Evolutionary conservation across 768 basidiomycete genomes (phyloP), one percentile per base, ranked within the genome.

Genomic region (Mrakia frigida): DNA sequence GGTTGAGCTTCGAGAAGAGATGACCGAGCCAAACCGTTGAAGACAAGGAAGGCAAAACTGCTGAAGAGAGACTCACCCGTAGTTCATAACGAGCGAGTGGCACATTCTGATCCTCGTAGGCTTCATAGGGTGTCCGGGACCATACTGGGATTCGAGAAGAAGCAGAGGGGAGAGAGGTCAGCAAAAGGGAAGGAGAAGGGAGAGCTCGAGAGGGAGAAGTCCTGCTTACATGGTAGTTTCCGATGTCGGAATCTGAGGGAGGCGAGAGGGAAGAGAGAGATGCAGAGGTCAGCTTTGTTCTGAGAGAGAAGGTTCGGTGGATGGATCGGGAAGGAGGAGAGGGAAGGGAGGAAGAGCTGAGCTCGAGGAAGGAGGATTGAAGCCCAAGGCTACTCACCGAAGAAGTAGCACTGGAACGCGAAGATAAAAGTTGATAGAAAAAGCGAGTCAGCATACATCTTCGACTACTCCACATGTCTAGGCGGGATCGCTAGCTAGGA

Each of bases 61-160:
- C 43, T 37, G 3, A 1, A 2, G n/a, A 25, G 5, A 16, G 56
- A 46, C 74, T 37, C 10, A 77, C 72, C 74, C 71, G 35, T 72
- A 72, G 85, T 98, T 99, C 97, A 99, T 99, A 74, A 99, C 97
- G 72, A 99, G 87, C 16, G 95, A 95, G 85, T 99, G 97, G 82
- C 95, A 98, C 97, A 99, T 99, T 80, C 96, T 90, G 86, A 98
- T 97, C 50, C 97, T 88, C 31, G 96, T 98, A 9, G 96, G 96
- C 82, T 81, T 81, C 80, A 81, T 81, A 90, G 94, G 93, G 83
- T 98, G 94, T 9, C 94, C 95, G 75, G 91, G 59, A 9, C 77
- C 77, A 78, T 78, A 78, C 77, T 78, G 70, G 23, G 16, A n/a
- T n/a, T 56, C 11, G 28, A 56, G 70, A 1, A 16, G 35, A 21